Percentiles rank a stretch among this genome's conserved stretches.
Conservation (phyloP, 345 rosid genomes). For the Acer negundo region DNA sequence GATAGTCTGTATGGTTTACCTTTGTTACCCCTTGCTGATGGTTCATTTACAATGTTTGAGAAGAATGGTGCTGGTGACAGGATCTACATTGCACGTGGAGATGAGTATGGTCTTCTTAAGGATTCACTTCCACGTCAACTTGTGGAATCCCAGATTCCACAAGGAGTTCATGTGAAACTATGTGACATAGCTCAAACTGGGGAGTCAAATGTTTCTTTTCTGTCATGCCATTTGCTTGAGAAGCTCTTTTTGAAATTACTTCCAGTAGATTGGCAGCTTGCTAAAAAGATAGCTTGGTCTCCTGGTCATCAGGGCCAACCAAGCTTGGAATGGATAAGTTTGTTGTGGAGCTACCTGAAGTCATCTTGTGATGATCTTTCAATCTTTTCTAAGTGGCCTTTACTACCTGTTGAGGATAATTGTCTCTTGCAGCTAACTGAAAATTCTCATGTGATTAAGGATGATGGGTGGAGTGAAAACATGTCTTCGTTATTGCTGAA, state of each 20-base stretch:
- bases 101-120: conserved; percentile 78
- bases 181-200: conserved; percentile 70
- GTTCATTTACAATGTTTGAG: conserved; percentile 73
- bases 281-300: conserved; percentile 69
- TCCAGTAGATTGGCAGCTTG: conserved; percentile 84
- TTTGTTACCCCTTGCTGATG: conserved; percentile 84
- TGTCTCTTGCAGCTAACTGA: conserved; percentile 67
- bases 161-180: conserved; percentile 61
- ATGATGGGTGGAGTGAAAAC: conserved; percentile 96
- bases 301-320: conserved; percentile 87
- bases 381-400: conserved; percentile 90
- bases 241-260: conserved; percentile 80
- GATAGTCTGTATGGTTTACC: conserved; percentile 73
- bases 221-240: conserved; percentile 83
- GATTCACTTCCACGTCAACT: conserved; percentile 81
- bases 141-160: conserved; percentile 64
- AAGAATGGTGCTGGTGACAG: conserved; percentile 78
- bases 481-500: conserved; percentile 82
- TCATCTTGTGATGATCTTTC: conserved; percentile 81
- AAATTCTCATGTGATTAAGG: conserved; percentile 71
- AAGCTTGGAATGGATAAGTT: conserved; percentile 71
- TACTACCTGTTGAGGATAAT: conserved; percentile 78
- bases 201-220: conserved; percentile 69
- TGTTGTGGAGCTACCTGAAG: conserved; percentile 78
- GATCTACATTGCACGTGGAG: conserved; percentile 67